Evolutionary conservation across 306 rosid genomes (phyloP).

Genomic region (Canavalia gladiata): DNA sequence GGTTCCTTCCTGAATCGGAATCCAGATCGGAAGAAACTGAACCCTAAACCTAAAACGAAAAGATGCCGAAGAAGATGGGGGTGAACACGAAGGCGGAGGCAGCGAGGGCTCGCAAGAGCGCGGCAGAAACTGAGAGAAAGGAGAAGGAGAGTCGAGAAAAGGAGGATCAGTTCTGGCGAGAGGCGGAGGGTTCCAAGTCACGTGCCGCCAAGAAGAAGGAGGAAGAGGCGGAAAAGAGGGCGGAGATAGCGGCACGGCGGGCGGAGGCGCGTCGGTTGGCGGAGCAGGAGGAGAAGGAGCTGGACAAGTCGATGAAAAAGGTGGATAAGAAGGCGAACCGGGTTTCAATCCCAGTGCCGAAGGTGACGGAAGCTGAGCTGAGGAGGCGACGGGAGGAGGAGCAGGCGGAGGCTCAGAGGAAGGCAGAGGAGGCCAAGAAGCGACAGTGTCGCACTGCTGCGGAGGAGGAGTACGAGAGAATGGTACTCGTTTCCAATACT

Average conservation of each 20-base stretch:
- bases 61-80: constrained; percentile 92
- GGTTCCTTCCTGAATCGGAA: no score
- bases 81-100: constrained; percentile 93
- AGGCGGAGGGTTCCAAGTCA: constrained; percentile 87
- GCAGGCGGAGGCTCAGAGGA: constrained; percentile 66
- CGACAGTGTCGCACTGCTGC: constrained; percentile 78
- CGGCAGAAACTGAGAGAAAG: constrained; percentile 78
- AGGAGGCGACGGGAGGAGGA: constrained; percentile 72
- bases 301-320: constrained; percentile 74
- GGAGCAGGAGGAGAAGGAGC: constrained; percentile 91
- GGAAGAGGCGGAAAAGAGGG: constrained; percentile 92
- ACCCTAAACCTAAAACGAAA: background rate
- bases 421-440: constrained; percentile 71
- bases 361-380: constrained; percentile 90
- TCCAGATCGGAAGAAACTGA: background rate
- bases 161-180: constrained; percentile 88
- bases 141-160: constrained; percentile 72
- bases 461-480: constrained; percentile 95
- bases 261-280: constrained; percentile 94
- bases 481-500: constrained; percentile 79
- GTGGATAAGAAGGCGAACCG: constrained; percentile 86
- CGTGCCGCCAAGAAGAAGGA: constrained; percentile 93
- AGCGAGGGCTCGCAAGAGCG: constrained; percentile 83
- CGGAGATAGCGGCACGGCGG: constrained; percentile 75
- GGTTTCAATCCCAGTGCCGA: constrained; percentile 83